Conservation (phyloP, 257 asterid genomes). For the Gentiana straminea region DNA sequence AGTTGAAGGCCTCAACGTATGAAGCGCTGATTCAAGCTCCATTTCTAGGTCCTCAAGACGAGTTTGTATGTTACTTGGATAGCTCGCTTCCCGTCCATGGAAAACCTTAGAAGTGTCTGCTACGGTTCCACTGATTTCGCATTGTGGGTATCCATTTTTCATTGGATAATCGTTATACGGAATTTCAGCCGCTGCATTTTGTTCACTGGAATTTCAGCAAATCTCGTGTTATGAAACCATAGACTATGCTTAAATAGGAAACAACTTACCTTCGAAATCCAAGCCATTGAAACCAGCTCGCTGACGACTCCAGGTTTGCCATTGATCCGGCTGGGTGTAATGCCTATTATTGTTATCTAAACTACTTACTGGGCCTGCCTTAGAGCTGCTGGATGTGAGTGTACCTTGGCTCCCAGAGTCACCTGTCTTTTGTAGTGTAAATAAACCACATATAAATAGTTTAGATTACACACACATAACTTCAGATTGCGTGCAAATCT, state of each 20-base stretch:
- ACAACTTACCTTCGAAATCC: constrained; percentile 55
- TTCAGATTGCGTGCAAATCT: constrained; percentile 16
- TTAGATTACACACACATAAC: constrained; percentile 13
- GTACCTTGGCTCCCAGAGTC: constrained; percentile 29
- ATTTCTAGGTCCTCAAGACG: constrained; percentile 53
- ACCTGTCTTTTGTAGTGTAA: constrained; percentile 40
- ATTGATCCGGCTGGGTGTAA: constrained; percentile 38
- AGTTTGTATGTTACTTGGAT: constrained; percentile 30
- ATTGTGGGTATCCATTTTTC: constrained; percentile 24
- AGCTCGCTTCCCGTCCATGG: constrained; percentile 20
- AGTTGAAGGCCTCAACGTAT: constrained; percentile 41
- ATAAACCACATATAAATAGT: constrained; percentile 17
- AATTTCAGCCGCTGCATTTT: constrained; percentile 78
- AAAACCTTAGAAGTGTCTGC: constrained; percentile 24
- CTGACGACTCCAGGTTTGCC: constrained; percentile 65
- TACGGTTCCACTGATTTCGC: constrained; percentile 18
- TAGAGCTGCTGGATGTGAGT: constrained; percentile 14
- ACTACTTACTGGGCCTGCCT: constrained; percentile 16
- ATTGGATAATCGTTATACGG: constrained; percentile 17
- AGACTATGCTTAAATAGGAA: not conserved
- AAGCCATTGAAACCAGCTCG: constrained; percentile 38
- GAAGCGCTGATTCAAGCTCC: constrained; percentile 62
- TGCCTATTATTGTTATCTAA: constrained; percentile 23
- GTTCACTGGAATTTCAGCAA: constrained; percentile 7
- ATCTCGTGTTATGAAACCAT: not conserved